Conservation (phyloP, 2,329 filamentous ascomycete species). For the Clonostachys byssicola region DNA sequence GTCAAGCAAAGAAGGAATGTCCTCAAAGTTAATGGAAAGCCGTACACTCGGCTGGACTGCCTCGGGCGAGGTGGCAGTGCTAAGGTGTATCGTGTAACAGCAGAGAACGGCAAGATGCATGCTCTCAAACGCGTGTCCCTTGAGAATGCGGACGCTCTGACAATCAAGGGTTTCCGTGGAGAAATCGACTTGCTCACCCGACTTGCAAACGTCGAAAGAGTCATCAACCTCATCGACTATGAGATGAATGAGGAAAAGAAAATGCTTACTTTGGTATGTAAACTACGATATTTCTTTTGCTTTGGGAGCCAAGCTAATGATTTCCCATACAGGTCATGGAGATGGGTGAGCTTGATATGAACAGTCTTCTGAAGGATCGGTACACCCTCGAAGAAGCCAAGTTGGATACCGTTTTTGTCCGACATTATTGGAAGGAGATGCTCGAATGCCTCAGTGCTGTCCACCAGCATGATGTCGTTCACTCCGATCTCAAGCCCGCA, state of each 20-base stretch:
- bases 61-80: slow-evolving; percentile 90
- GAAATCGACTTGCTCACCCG: slow-evolving; percentile 89
- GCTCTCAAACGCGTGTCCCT: slow-evolving; percentile 90
- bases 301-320: slow-evolving; percentile 10
- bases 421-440: slow-evolving; percentile 99
- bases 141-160: slow-evolving; percentile 80
- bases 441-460: slow-evolving; percentile 89
- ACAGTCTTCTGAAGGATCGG: slow-evolving; percentile 74
- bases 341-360: slow-evolving; percentile 90
- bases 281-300: neutral
- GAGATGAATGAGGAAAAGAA: slow-evolving; percentile 93
- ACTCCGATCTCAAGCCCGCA: slow-evolving; percentile 93
- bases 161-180: slow-evolving; percentile 84
- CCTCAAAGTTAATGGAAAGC: slow-evolving; percentile 84
- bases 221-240: slow-evolving; percentile 87
- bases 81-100: slow-evolving; percentile 94
- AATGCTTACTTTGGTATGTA: slow-evolving; percentile 74
- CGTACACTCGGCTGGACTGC: slow-evolving; percentile 84
- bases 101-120: slow-evolving; percentile 94
- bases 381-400: slow-evolving; percentile 68
- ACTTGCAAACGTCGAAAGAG: slow-evolving; percentile 79
- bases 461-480: slow-evolving; percentile 86
- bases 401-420: slow-evolving; percentile 85
- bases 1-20: slow-evolving; percentile 74
- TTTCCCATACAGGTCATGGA: slow-evolving; percentile 73